These are phyloP conservation scores for Byssochlamys sp. DNA, from an alignment of 2,329 filamentous ascomycete species.

Conservation along the genomic window DNA sequence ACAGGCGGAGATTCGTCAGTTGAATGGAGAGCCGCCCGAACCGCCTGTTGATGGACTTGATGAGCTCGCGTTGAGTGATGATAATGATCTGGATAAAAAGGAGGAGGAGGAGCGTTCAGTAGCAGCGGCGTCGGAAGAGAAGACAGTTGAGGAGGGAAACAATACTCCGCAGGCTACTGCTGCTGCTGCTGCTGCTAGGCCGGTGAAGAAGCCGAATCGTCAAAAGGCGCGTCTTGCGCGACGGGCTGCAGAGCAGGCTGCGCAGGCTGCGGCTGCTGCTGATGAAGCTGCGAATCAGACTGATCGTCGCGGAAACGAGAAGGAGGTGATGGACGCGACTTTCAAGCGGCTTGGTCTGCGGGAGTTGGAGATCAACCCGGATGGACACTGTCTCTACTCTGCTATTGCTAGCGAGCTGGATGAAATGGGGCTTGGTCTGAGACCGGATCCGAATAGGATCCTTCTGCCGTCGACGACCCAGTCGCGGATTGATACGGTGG, in stretches of 20 bases:
- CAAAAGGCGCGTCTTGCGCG: conserved; percentile 86
- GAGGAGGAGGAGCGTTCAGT: conserved; percentile 3
- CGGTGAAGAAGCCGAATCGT: conserved; percentile 68
- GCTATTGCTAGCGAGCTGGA: conserved; percentile 77
- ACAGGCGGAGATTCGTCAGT: conserved; percentile 38
- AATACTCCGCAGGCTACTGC: background rate
- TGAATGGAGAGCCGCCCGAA: conserved; percentile 29
- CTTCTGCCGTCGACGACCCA: conserved; percentile 20
- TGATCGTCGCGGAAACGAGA: conserved; percentile 62
- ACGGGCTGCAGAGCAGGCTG: conserved; percentile 74
- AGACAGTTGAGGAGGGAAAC: conserved; percentile 6
- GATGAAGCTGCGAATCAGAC: conserved; percentile 66
- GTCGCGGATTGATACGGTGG: conserved; percentile 23
- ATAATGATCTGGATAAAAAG: conserved; percentile 3
- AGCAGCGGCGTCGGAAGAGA: conserved; percentile 3
- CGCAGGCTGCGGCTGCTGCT: conserved; percentile 56
- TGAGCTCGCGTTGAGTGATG: conserved; percentile 19
- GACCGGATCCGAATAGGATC: conserved; percentile 28
- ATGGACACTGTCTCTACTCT: conserved; percentile 91
- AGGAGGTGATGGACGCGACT: conserved; percentile 57
- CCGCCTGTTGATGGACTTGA: conserved; percentile 20
- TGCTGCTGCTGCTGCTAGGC: conserved; percentile 5
- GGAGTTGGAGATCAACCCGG: conserved; percentile 73
- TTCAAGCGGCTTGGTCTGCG: conserved; percentile 56
- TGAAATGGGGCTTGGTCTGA: conserved; percentile 34